These are phyloP conservation scores for Wickerhamomyces alni DNA, from an alignment of 805 yeast species.

Conservation along the genomic window DNA sequence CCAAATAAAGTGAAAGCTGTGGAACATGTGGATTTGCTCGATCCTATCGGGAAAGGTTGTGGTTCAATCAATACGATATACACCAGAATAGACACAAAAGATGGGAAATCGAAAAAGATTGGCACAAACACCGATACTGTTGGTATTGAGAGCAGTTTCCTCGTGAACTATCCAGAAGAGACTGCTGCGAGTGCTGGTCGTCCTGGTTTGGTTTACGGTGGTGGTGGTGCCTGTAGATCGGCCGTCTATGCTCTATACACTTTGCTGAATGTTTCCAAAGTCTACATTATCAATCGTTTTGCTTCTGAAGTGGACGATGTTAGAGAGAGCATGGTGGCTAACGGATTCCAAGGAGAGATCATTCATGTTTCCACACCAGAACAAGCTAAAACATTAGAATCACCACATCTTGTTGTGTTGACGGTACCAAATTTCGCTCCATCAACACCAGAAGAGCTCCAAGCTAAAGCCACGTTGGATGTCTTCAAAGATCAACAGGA, in stretches of 20 bases:
- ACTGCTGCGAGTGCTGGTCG: slow-evolving; percentile 5
- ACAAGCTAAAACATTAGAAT: slow-evolving; percentile 11
- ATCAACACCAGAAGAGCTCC: slow-evolving; percentile 9
- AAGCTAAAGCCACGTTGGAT: slow-evolving; percentile 19
- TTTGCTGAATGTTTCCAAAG: slow-evolving; percentile 18
- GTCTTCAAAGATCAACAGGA: slow-evolving; percentile 11
- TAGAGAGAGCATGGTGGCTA: slow-evolving; percentile 12
- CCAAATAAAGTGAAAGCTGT: slow-evolving; percentile 21
- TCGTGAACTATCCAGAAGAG: slow-evolving; percentile 17
- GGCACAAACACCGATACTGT: slow-evolving; percentile 25
- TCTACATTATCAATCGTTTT: slow-evolving; percentile 21
- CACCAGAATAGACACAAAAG: slow-evolving; percentile 7
- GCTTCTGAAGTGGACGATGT: slow-evolving; percentile 16
- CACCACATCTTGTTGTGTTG: slow-evolving; percentile 16
- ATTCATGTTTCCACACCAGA: slow-evolving; percentile 18
- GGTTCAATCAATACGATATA: slow-evolving; percentile 23
- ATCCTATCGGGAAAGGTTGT: slow-evolving; percentile 20
- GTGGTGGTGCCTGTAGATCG: slow-evolving; percentile 24
- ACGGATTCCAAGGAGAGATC: slow-evolving; percentile 21
- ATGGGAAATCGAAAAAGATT: slow-evolving; percentile 7
- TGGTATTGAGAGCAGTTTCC: slow-evolving; percentile 17
- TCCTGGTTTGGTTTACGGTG: slow-evolving; percentile 22
- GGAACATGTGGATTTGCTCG: slow-evolving; percentile 15
- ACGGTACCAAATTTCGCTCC: slow-evolving; percentile 22
- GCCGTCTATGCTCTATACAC: slow-evolving; percentile 20